Evolutionary conservation across 768 basidiomycete species (phyloP).

Genomic region (Calocera cornea): DNA sequence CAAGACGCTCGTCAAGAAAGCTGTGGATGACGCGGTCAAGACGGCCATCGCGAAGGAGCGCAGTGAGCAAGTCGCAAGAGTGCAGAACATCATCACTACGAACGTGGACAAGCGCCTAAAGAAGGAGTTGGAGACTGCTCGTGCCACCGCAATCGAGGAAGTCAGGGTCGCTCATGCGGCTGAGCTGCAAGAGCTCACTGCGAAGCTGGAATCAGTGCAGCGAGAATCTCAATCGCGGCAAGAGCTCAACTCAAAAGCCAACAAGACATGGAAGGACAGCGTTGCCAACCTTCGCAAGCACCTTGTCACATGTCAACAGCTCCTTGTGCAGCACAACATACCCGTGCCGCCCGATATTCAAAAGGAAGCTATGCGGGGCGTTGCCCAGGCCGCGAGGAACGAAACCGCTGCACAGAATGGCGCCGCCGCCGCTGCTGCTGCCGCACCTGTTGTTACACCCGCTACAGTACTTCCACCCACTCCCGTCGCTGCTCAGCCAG

Average conservation of each 20-base stretch:
- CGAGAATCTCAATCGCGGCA: not conserved
- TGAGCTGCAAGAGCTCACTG: not conserved
- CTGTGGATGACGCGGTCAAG: not conserved
- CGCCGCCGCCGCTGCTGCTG: not conserved
- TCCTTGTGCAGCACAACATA: not conserved
- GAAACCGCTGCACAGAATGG: not conserved
- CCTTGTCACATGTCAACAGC: not conserved
- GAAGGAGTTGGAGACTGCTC: not conserved
- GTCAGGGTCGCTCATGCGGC: not conserved
- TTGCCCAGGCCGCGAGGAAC: not conserved
- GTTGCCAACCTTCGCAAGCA: slow-evolving; percentile 1
- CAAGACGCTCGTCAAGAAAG: not conserved
- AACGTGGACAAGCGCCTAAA: not conserved
- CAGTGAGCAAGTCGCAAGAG: not conserved
- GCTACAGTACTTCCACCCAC: not conserved
- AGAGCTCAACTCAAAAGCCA: not conserved
- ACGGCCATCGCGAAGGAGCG: not conserved
- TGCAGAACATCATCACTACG: not conserved
- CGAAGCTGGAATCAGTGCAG: not conserved
- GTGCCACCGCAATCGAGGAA: not conserved
- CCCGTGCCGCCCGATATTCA: not conserved
- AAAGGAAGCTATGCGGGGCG: not conserved
- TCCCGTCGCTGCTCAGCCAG: not conserved
- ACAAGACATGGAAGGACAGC: slow-evolving; percentile 3
- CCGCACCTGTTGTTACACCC: not conserved